Evolutionary conservation across 2,329 filamentous ascomycete genomes (phyloP).

Genomic region (Arthroderma sp.): DNA sequence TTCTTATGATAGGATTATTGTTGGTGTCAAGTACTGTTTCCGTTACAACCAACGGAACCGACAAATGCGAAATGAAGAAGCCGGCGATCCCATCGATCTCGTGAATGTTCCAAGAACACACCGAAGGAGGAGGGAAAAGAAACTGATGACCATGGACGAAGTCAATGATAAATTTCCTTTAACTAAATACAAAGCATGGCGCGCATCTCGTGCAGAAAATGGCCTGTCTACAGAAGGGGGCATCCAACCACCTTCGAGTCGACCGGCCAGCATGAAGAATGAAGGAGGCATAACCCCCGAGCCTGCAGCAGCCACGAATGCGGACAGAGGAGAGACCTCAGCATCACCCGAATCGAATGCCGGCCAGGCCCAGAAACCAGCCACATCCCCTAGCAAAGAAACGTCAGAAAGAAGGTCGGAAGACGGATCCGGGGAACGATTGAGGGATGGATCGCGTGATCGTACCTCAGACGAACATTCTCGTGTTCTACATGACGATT

Average conservation of each 20-base stretch:
- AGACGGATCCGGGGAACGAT: too few relatives aligned
- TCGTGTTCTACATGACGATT: constrained; percentile 20
- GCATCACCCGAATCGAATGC: neutral
- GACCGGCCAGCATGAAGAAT: constrained; percentile 55
- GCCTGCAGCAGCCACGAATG: constrained; percentile 4
- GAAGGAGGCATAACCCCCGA: constrained; percentile 3
- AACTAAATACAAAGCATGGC: constrained; percentile 93
- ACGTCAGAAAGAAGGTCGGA: too few relatives aligned
- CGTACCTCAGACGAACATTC: neutral
- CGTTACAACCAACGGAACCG: constrained; percentile 92
- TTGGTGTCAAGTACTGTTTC: constrained; percentile 98
- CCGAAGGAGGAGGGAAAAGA: constrained; percentile 85
- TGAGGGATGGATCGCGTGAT: too few relatives aligned
- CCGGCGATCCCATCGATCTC: constrained; percentile 79
- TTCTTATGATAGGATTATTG: constrained; percentile 67
- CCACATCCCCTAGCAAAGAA: too few relatives aligned
- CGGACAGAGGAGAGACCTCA: constrained; percentile 2
- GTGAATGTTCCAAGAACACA: constrained; percentile 74
- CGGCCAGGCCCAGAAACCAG: too few relatives aligned
- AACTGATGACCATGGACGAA: constrained; percentile 97
- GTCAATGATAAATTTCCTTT: constrained; percentile 95
- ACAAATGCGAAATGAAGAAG: constrained; percentile 59
- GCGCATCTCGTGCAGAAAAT: constrained; percentile 65
- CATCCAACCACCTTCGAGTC: constrained; percentile 60
- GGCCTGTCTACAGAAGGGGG: constrained; percentile 76